Percentiles rank a stretch among this genome's conserved stretches.
Conservation (phyloP, 495 filamentous ascomycete species). For the Chaetomium cochliodes region DNA sequence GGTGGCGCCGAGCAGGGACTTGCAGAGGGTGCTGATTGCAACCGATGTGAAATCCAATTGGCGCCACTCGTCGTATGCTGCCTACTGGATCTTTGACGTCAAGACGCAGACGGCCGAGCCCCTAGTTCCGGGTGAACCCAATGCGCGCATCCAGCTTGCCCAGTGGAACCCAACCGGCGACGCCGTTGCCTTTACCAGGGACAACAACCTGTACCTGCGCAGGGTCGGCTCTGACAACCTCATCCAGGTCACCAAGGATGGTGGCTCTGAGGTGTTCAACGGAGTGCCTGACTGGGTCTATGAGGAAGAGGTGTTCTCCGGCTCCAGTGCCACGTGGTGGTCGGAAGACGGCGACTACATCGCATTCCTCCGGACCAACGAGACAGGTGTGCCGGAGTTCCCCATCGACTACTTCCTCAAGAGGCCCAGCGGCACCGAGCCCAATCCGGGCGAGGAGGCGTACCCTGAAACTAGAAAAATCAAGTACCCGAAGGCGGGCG, state of each 20-base stretch:
- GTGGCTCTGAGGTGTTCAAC: slow-evolving; percentile 84
- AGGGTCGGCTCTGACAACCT: slow-evolving; percentile 57
- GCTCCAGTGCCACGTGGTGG: slow-evolving; percentile 90
- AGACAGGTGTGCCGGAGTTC: slow-evolving; percentile 86
- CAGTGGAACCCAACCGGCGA: slow-evolving; percentile 87
- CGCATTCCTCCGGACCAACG: slow-evolving; percentile 90
- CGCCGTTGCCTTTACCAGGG: slow-evolving; percentile 76
- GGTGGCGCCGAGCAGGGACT: slow-evolving; percentile 75
- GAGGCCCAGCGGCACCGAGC: slow-evolving; percentile 73
- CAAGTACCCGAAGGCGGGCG: slow-evolving; percentile 96
- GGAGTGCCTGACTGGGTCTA: slow-evolving; percentile 99
- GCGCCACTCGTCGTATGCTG: slow-evolving; percentile 80
- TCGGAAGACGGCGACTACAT: slow-evolving; percentile 81
- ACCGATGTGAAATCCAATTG: slow-evolving; percentile 73
- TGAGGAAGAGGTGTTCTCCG: slow-evolving; percentile 88
- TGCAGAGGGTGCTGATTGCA: slow-evolving; percentile 78
- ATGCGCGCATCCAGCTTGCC: slow-evolving; percentile 77
- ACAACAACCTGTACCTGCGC: slow-evolving; percentile 86
- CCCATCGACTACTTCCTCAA: slow-evolving; percentile 92
- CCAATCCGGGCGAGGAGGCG: slow-evolving; percentile 71
- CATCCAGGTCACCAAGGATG: slow-evolving; percentile 78
- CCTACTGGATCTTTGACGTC: slow-evolving; percentile 95
- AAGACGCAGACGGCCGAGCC: slow-evolving; percentile 74
- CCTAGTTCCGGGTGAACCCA: slow-evolving; percentile 65
- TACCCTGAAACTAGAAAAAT: slow-evolving; percentile 90